Percentiles rank a stretch among this genome's conserved stretches.
Conservation (phyloP, 2,329 filamentous ascomycete species). For the Beauveria bassiana region DNA sequence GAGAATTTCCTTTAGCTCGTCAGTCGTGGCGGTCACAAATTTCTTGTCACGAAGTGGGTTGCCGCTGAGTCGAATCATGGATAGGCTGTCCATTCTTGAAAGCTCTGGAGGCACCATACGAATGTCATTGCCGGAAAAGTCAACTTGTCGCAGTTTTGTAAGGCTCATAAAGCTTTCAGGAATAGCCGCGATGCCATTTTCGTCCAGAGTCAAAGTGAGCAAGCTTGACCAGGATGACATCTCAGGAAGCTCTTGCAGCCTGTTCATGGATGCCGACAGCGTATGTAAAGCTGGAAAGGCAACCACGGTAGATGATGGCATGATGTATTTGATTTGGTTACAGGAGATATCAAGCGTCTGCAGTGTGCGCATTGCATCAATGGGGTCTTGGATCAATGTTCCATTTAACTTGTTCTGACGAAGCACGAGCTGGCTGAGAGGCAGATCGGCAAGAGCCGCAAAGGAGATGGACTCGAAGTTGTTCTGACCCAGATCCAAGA, state of each 20-base stretch:
- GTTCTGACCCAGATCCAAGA: slow-evolving; percentile 77
- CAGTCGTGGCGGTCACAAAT: slow-evolving; percentile 69
- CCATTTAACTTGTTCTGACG: slow-evolving; percentile 73
- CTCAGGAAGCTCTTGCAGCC: slow-evolving; percentile 64
- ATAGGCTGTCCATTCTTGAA: slow-evolving; percentile 69
- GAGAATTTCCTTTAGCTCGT: slow-evolving; percentile 71
- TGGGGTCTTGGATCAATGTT: slow-evolving; percentile 57
- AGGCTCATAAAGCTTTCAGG: slow-evolving; percentile 68
- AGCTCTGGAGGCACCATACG: slow-evolving; percentile 67
- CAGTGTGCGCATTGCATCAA: slow-evolving; percentile 53
- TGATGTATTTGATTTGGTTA: slow-evolving; percentile 60
- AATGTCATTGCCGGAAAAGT: slow-evolving; percentile 82
- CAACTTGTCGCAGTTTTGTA: slow-evolving; percentile 62
- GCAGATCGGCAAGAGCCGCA: slow-evolving; percentile 56
- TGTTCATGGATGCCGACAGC: slow-evolving; percentile 73
- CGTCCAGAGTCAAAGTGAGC: slow-evolving; percentile 65
- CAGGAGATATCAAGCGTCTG: slow-evolving; percentile 70
- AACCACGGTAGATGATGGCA: slow-evolving; percentile 38
- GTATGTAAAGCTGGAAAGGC: slow-evolving; percentile 64
- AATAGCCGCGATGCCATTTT: slow-evolving; percentile 71
- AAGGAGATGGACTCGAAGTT: slow-evolving; percentile 65
- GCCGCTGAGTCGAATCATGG: slow-evolving; percentile 70
- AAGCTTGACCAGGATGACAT: slow-evolving; percentile 68
- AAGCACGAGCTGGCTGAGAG: slow-evolving; percentile 64
- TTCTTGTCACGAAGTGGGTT: slow-evolving; percentile 88